phyloP scores from a whole-genome alignment of 441 rosid genomes.

The Rhodomyrtus psidioides region DNA sequence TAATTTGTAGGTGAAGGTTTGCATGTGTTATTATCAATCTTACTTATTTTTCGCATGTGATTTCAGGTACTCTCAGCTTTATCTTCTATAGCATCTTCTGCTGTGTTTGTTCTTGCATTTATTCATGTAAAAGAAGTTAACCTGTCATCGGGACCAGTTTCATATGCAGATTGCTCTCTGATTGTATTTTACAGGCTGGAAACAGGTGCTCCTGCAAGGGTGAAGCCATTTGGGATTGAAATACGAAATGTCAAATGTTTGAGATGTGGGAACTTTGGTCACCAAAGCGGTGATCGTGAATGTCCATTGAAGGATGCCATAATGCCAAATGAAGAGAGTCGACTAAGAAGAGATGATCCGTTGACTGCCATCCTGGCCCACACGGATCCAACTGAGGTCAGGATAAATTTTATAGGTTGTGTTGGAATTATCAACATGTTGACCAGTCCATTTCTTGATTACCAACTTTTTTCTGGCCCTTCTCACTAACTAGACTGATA shows the following conservation, averaged over 20 bases:
- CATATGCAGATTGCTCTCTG: background rate
- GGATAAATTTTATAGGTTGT: background rate
- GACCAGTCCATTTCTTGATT: background rate
- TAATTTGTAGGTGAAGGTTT: background rate
- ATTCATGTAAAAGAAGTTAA: background rate
- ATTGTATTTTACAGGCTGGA: conserved; percentile 46
- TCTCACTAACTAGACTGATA: background rate
- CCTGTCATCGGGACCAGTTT: background rate
- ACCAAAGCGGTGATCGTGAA: conserved; percentile 95
- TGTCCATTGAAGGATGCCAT: conserved; percentile 90
- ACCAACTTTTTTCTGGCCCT: background rate
- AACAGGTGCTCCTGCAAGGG: conserved; percentile 74
- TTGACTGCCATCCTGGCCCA: conserved; percentile 79
- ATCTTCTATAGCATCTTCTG: background rate
- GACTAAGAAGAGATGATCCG: conserved; percentile 88
- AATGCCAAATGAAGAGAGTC: conserved; percentile 88
- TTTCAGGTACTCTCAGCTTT: background rate
- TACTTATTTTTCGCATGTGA: background rate
- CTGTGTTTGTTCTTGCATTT: background rate
- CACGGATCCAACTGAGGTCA: conserved; percentile 72
- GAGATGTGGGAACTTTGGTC: conserved; percentile 84
- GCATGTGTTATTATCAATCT: background rate
- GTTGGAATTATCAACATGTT: background rate
- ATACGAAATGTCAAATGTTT: conserved; percentile 82
- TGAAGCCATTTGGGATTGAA: conserved; percentile 86